Evolutionary conservation across 192 early-diverging fungal species (phyloP).

Genomic region (Cetraspora pellucida): DNA sequence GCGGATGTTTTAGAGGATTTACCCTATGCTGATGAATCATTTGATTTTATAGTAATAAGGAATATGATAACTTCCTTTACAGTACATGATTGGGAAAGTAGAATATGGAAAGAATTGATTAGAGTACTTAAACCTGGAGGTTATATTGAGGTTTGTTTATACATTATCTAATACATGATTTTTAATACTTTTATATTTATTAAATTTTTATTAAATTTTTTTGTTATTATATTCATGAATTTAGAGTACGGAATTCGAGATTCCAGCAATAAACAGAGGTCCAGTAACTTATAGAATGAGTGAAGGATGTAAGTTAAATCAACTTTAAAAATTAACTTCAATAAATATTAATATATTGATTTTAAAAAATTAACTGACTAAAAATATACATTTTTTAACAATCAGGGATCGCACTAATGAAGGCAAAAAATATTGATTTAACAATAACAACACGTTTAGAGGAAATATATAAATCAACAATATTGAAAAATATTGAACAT

Average conservation of each 20-base stretch:
- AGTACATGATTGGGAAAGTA: slow-evolving; percentile 26
- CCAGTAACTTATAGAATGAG: neutral
- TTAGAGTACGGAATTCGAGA: slow-evolving; percentile 11
- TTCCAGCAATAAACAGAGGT: neutral
- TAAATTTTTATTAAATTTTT: neutral
- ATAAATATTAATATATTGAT: neutral
- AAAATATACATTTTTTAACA: too few species aligned
- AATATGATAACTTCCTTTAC: slow-evolving; percentile 34
- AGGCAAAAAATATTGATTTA: slow-evolving; percentile 10
- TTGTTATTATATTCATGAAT: neutral
- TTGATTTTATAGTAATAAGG: slow-evolving; percentile 45
- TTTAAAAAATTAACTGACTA: too few species aligned
- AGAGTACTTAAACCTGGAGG: slow-evolving; percentile 44
- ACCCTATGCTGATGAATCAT: slow-evolving; percentile 31
- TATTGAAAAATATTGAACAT: neutral
- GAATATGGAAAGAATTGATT: slow-evolving; percentile 20
- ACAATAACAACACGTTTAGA: neutral
- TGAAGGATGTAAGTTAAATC: slow-evolving; percentile 6
- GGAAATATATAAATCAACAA: neutral
- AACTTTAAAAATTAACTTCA: neutral
- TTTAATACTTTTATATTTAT: neutral
- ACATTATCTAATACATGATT: neutral
- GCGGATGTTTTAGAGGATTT: slow-evolving; percentile 37
- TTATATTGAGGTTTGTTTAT: slow-evolving; percentile 31
- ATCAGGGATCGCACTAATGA: neutral